Conservation (phyloP, 2,329 filamentous ascomycete genomes). For the Blastomyces silverae region DNA sequence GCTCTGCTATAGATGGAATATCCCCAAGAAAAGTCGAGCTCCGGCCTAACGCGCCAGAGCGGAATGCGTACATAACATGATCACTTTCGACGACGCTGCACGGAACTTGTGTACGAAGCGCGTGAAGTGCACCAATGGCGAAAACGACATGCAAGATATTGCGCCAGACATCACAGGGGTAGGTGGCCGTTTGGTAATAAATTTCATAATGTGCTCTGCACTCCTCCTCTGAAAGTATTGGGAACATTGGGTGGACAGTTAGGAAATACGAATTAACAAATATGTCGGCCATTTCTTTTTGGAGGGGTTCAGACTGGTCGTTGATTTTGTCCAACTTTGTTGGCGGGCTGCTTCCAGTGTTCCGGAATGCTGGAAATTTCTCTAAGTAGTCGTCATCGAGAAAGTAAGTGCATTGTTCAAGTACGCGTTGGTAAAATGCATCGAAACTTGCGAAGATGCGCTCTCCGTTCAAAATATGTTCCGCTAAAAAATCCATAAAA, state of each 20-base stretch:
- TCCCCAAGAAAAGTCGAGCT: slow-evolving; percentile 25
- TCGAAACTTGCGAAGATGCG: slow-evolving; percentile 9
- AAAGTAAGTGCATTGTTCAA: slow-evolving; percentile 34
- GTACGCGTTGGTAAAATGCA: slow-evolving; percentile 14
- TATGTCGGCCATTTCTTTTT: slow-evolving; percentile 27
- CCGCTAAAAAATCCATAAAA: neutral
- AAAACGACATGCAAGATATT: slow-evolving; percentile 38
- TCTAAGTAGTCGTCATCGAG: slow-evolving; percentile 27
- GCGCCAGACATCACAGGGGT: slow-evolving; percentile 29
- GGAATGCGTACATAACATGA: slow-evolving; percentile 34
- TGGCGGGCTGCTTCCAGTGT: neutral
- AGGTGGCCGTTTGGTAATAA: slow-evolving; percentile 23
- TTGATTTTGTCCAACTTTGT: slow-evolving; percentile 26
- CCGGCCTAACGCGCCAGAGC: slow-evolving; percentile 31
- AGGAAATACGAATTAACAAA: slow-evolving; percentile 34
- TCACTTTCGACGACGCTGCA: slow-evolving; percentile 29
- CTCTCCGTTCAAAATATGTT: slow-evolving; percentile 12
- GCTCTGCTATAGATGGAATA: slow-evolving; percentile 33
- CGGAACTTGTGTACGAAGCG: slow-evolving; percentile 27
- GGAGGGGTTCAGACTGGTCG: slow-evolving; percentile 32
- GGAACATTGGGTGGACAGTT: slow-evolving; percentile 36
- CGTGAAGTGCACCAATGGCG: slow-evolving; percentile 36
- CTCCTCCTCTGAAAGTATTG: slow-evolving; percentile 32
- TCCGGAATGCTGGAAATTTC: slow-evolving; percentile 7
- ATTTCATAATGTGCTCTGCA: slow-evolving; percentile 31